Conservation (phyloP, 345 rosid species). For the Laguncularia racemosa region DNA sequence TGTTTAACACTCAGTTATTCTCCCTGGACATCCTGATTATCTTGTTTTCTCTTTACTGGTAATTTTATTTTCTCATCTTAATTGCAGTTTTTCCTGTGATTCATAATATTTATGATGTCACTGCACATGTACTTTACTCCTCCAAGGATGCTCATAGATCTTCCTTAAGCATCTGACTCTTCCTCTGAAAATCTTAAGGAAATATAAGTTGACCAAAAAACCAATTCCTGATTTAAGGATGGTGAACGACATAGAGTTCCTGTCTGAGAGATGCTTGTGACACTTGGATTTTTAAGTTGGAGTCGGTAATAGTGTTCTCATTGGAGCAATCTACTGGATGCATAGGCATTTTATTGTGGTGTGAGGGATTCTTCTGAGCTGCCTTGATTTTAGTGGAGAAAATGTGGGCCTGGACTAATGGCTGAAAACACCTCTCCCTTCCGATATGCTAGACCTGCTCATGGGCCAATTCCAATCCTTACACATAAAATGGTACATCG, state of each 20-base stretch:
- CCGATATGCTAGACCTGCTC: too few relatives aligned
- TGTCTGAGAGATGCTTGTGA: background rate
- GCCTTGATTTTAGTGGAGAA: too few relatives aligned
- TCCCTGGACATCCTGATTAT: too few relatives aligned
- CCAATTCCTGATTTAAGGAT: constrained; percentile 31
- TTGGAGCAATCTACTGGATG: too few relatives aligned
- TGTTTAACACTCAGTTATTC: too few relatives aligned
- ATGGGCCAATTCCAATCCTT: too few relatives aligned
- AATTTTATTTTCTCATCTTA: background rate
- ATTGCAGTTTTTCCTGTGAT: constrained; percentile 93
- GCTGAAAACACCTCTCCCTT: too few relatives aligned
- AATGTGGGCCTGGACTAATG: too few relatives aligned
- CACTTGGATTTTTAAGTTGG: background rate
- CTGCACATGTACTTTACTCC: constrained; percentile 93
- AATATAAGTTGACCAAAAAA: constrained; percentile 41
- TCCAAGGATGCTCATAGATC: constrained; percentile 55
- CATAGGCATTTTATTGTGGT: too few relatives aligned
- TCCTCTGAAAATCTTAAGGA: constrained; percentile 53
- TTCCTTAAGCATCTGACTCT: constrained; percentile 37
- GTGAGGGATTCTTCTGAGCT: too few relatives aligned
- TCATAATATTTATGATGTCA: constrained; percentile 88
- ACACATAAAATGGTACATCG: too few relatives aligned
- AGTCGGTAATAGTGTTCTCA: too few relatives aligned
- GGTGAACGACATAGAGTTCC: background rate
- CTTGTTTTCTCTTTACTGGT: background rate